Evolutionary conservation across 495 filamentous ascomycete genomes (phyloP), one percentile per base, ranked within the genome.

Genomic region (Penicillium fimorum): DNA sequence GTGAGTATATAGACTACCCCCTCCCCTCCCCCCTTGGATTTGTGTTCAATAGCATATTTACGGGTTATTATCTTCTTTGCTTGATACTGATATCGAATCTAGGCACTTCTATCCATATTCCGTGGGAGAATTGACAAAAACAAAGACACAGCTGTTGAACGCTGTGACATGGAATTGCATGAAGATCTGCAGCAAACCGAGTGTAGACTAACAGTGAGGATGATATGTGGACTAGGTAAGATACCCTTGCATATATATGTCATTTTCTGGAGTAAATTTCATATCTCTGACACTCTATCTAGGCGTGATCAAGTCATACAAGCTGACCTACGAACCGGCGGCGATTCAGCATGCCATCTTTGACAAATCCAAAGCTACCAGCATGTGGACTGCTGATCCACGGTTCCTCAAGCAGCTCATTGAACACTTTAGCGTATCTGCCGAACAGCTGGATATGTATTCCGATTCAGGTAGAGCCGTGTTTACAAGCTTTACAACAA

Each of bases 401-500:
- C 81, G 79, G 32, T 84, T 88, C 4, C 70, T 97, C 27, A 85
- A 84, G 63, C 90, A 95, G 62, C 86, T 96, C 50, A 87, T 91
- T 60, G 92, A 96, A 41, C 91, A 97, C 69, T 98, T 97, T 68
- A 91, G 89, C 5, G 82, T 86, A 2, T 91, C 87, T 25, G 93
- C 95, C 15, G 94, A 98, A 68, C 89, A 95, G 58, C 79, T 98
- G 8, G 92, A 96, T 59, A 88, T 97, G 51, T 89, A 87, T 66
- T 84, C 85, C 8, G 88, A 95, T 43, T 77, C 82, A 25, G 84
- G 80, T 20, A 81, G 83, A 55, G 83, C 79, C 0, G 86, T 88
- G 45, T 96, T 98, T 61, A 97, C 91, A 2, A 97, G 92, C 69
- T 97, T 93, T 64, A 97, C 93, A 1, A 94, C 96, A 62, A 96